phyloP scores from a whole-genome alignment of 768 basidiomycete species.

The Pulveroboletus sp. region DNA sequence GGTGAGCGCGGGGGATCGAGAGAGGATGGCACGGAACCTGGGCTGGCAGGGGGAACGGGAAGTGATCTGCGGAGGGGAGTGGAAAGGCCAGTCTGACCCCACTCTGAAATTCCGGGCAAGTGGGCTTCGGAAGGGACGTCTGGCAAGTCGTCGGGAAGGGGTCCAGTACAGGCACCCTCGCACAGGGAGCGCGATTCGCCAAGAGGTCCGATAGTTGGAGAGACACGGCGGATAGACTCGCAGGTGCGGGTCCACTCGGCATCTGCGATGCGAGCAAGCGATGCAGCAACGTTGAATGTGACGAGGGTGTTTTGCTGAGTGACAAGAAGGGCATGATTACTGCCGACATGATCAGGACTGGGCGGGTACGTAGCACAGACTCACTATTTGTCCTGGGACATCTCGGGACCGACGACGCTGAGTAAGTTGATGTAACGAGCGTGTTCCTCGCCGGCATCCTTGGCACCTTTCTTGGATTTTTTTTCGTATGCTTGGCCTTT shows the following conservation, averaged over 20 bases:
- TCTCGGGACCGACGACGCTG: constrained; percentile 69
- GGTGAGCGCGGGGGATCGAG: constrained; percentile 28
- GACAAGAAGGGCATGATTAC: constrained; percentile 64
- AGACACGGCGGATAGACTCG: constrained; percentile 66
- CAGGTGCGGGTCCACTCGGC: constrained; percentile 73
- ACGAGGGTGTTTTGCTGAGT: constrained; percentile 59
- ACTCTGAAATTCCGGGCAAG: constrained; percentile 23
- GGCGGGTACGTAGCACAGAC: constrained; percentile 21
- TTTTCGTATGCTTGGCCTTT: constrained; percentile 74
- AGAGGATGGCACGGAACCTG: constrained; percentile 6
- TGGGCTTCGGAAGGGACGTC: constrained; percentile 13
- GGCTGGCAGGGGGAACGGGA: constrained; percentile 19
- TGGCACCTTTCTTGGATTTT: constrained; percentile 71
- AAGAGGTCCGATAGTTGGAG: constrained; percentile 65
- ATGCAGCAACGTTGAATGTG: constrained; percentile 61
- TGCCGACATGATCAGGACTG: constrained; percentile 23
- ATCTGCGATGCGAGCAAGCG: constrained; percentile 70
- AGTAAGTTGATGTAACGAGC: constrained; percentile 74
- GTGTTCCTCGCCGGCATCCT: constrained; percentile 71
- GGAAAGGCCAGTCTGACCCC: constrained; percentile 25
- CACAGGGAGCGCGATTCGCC: constrained; percentile 73
- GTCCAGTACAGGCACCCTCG: constrained; percentile 70
- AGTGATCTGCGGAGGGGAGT: constrained; percentile 19
- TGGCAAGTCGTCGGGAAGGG: constrained; percentile 31
- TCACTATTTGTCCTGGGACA: constrained; percentile 78